These are phyloP conservation scores for Berkeleyomyces basicola DNA, from an alignment of 2,329 filamentous ascomycete genomes.

Conservation along the genomic window DNA sequence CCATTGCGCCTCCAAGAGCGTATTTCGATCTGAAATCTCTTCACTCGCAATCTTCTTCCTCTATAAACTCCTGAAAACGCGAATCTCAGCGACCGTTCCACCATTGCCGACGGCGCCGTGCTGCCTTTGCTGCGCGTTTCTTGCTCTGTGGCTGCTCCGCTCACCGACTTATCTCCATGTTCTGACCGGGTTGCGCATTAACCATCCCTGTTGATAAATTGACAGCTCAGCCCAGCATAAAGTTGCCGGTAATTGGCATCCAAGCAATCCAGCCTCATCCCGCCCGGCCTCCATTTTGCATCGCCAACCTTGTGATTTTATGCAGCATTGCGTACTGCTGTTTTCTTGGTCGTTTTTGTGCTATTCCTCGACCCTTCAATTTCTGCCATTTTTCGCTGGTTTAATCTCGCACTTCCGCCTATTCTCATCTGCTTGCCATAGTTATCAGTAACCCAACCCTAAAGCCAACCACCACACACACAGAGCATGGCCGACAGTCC, in stretches of 20 bases:
- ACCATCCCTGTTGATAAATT: not conserved
- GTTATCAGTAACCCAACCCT: not conserved
- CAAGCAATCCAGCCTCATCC: slow-evolving; percentile 2
- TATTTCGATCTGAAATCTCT: not conserved
- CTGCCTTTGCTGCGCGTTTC: not conserved
- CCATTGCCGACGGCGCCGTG: not conserved
- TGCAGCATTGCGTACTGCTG: not conserved
- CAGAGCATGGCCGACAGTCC: not conserved
- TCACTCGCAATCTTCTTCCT: not conserved
- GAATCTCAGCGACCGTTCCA: not conserved
- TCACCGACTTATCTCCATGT: not conserved
- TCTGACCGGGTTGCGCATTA: not conserved
- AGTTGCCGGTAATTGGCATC: not conserved
- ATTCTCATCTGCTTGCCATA: not conserved
- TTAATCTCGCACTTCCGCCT: not conserved
- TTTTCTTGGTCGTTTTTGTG: not conserved
- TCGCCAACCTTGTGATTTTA: not conserved
- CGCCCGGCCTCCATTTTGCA: not conserved
- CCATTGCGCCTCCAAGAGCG: not conserved
- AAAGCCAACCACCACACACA: not conserved
- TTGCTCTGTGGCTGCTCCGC: not conserved
- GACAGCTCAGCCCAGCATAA: not conserved
- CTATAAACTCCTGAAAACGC: not conserved
- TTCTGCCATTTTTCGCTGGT: not conserved
- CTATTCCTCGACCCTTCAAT: not conserved